phyloP scores from a whole-genome alignment of 108 stramenopile genomes.

The Ochromonas danica region DNA sequence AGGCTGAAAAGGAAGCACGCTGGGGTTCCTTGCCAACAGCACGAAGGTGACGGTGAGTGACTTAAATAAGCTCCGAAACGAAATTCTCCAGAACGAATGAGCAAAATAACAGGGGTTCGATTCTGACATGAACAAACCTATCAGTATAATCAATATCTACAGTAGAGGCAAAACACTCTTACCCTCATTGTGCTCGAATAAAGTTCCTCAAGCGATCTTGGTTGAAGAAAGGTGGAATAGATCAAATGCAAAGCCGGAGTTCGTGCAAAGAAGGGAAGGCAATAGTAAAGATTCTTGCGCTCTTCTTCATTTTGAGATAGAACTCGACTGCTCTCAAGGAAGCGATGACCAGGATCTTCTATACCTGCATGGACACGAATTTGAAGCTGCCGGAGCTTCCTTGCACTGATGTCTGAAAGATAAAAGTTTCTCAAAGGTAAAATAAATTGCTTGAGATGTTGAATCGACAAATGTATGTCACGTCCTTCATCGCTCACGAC shows the following conservation, averaged over 20 bases:
- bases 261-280: not conserved
- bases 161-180: not conserved
- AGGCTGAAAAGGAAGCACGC: not conserved
- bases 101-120: not conserved
- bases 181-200: not conserved
- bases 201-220: not conserved
- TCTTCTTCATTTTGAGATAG: no score
- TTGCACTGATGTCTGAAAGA: no score
- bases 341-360: no score
- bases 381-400: no score
- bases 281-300: not conserved
- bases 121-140: not conserved
- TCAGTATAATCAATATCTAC: not conserved
- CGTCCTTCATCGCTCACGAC: no score
- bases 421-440: no score
- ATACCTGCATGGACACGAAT: no score
- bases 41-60: not conserved
- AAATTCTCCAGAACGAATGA: not conserved
- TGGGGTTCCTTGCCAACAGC: not conserved
- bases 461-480: no score
- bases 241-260: not conserved
- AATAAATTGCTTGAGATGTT: no score
- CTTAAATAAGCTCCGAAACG: constrained; percentile 12
- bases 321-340: no score
- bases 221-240: not conserved